Base-by-base conservation (phyloP, 805 yeast species). In the Cyberlindnera amylophila region DNA sequence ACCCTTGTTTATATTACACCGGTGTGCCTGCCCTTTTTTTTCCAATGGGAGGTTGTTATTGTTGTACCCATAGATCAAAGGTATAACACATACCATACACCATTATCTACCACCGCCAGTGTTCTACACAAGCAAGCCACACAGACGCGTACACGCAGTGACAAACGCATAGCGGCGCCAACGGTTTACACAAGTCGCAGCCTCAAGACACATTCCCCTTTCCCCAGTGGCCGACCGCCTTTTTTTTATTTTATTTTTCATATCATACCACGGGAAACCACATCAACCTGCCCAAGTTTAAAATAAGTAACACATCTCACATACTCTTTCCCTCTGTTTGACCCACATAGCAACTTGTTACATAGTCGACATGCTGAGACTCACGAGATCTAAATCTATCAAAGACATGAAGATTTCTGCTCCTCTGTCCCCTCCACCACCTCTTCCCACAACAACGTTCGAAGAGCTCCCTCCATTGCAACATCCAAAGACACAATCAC, bases 401-500 rank as follows among this genome's bases (percentile, higher is more conserved):
- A 43, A 38, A 31, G 41, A 42, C 35, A 27, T 46, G 14, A 51
- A 38, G 34, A 48, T 49, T 12, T 42, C 54, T 4, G 32, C 44
- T 7, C 51, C 49, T n/a, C 23, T 24, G 27, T 30, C 44, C 4
- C 36, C 39, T 4, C 32, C 27, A 7, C 42, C 46, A 27, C 40
- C 43, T 9, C 36, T 41, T 13, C 45, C 49, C 32, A 36, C 41
- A 8, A 29, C 21, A 26, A 17, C 16, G 10, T 34, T 28, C 21
- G 28, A 30, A 30, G 17, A 34, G 39, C 13, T 23, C n/a, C 27
- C 34, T 4, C n/a, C 38, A 7, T 16, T 24, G 19, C 35, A 15
- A 21, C 17, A 10, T n/a, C 17, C 34, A 14, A 19, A 16, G 10
- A n/a, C 26, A 19, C 30, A 9, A 34, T 21, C 36, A n/a, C 4